phyloP scores from a whole-genome alignment of 768 basidiomycete genomes.

The Leccinum uliginosum region DNA sequence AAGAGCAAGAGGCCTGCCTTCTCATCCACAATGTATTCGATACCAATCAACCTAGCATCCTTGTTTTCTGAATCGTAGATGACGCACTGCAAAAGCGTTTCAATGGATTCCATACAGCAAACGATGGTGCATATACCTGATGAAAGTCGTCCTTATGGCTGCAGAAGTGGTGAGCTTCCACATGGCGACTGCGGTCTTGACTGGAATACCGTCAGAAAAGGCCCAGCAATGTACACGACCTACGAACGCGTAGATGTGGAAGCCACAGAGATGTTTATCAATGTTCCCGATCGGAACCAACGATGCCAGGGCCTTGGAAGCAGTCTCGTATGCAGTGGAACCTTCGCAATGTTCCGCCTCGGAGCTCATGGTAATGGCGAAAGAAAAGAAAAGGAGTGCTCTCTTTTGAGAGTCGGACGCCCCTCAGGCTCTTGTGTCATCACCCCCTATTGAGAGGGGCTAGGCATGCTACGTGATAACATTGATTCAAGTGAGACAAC shows the following conservation, averaged over 20 bases:
- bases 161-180: constrained; percentile 45
- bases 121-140: constrained; percentile 24
- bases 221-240: not conserved
- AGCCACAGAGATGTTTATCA: constrained; percentile 31
- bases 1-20: constrained; percentile 13
- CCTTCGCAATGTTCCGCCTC: constrained; percentile 23
- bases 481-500: not conserved
- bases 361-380: constrained; percentile 24
- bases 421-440: constrained; percentile 1
- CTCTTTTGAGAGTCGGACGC: not conserved
- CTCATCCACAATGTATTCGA: constrained; percentile 49
- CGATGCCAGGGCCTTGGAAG: constrained; percentile 27
- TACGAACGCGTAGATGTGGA: constrained; percentile 31
- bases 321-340: constrained; percentile 22
- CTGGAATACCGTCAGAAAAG: constrained; percentile 11
- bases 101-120: constrained; percentile 20
- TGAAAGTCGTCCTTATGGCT: constrained; percentile 38
- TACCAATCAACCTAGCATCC: constrained; percentile 46
- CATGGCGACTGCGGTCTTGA: constrained; percentile 30
- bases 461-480: not conserved
- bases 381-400: not conserved
- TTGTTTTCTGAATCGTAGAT: constrained; percentile 40
- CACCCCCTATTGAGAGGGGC: constrained; percentile 8
- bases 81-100: constrained; percentile 35
- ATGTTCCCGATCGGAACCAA: constrained; percentile 34